phyloP scores from a whole-genome alignment of 768 basidiomycete genomes.

The Lanmaoa rubissima region DNA sequence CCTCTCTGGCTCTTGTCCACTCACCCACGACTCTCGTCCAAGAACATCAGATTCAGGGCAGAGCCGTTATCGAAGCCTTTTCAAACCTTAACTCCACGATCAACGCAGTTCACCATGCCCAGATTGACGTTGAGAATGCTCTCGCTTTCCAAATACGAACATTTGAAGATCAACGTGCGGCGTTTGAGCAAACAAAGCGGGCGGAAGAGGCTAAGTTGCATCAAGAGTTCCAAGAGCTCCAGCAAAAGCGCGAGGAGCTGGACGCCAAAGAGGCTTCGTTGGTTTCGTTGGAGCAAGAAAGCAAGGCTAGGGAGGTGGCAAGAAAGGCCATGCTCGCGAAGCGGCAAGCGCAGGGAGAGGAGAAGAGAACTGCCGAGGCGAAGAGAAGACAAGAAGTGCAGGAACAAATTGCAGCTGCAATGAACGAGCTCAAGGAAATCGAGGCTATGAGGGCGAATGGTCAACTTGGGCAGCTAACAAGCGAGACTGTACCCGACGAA shows the following conservation, averaged over 20 bases:
- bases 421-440: constrained; percentile 19
- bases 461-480: not conserved
- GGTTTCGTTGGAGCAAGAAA: constrained; percentile 24
- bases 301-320: constrained; percentile 25
- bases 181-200: constrained; percentile 21
- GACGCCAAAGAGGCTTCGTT: constrained; percentile 18
- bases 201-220: constrained; percentile 19
- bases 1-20: not conserved
- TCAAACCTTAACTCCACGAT: constrained; percentile 13
- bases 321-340: constrained; percentile 15
- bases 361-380: constrained; percentile 16
- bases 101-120: constrained; percentile 8
- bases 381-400: constrained; percentile 15
- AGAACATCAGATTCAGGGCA: constrained; percentile 10
- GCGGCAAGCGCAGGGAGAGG: constrained; percentile 29
- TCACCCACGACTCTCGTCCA: constrained; percentile 2
- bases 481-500: constrained; percentile 1
- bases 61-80: constrained; percentile 9
- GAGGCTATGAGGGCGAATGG: constrained; percentile 4
- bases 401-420: constrained; percentile 19
- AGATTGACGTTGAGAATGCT: constrained; percentile 15
- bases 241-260: constrained; percentile 18
- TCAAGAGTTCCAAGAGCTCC: constrained; percentile 20
- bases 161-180: constrained; percentile 21
- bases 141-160: constrained; percentile 8